Evolutionary conservation across 1,284 basidiomycete genomes (phyloP), one percentile per base, ranked within the genome.

Genomic region (Sphaerobolus stellatus): DNA sequence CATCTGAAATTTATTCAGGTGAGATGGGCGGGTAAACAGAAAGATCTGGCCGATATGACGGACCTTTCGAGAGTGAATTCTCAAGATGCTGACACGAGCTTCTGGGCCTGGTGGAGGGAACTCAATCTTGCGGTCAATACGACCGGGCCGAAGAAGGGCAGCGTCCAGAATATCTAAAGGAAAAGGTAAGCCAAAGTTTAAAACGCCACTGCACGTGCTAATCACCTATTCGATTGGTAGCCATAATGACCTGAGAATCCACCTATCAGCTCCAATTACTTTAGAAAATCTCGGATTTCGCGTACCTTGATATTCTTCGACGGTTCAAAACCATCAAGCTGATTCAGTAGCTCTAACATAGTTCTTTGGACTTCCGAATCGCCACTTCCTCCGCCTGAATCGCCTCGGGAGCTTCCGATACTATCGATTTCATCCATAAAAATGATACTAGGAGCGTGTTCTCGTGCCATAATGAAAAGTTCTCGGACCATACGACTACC

Each of bases 371-470:
- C 96, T 72, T 98, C 96, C 5, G 92, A 96, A 67, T 99, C 96
- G 1, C 94, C 93, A 43, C 90, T 86, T 1, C 92, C 90, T 25
- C 90, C 90, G 11, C 92, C 90, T 62, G 90, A 86, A 64, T 94
- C 93, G 24, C 94, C 94, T 68, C 96, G 77, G 54, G 92, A 94
- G 58, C 90, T 93, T 52, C 96, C 96, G 66, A 99, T 99, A 22
- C 92, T 95, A 75, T 99, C 96, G 63, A 99, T 98, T 72, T 99
- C 96, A 74, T 99, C 96, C 94, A 99, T 98, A 78, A 99, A 98
- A 69, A 99, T 97, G 76, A 99, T 98, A 69, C 89, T 92, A n/a
- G 97, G 96, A 25, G 96, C 96, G 68, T 98, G 95, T 71, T 98
- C 96, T 61, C 95, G 76, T 2, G 97, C 96, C 96, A 98, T 98